Base-by-base conservation (phyloP, 1,284 basidiomycete genomes). In the Phellinidium pouzarii region DNA sequence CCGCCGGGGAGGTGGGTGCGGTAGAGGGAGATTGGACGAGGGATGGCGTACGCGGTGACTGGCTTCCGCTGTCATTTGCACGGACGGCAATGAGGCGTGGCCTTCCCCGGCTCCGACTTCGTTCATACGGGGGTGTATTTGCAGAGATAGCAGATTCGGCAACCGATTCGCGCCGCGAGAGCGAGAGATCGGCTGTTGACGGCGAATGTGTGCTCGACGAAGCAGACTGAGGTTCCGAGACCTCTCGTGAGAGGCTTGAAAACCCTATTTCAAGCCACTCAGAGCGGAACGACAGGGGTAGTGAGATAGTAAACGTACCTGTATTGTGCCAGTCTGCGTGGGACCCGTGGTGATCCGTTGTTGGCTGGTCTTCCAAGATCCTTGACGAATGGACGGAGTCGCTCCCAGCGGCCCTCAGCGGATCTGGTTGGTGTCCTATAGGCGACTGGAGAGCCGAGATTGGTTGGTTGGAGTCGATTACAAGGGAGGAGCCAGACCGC, bases 41-140 rank as follows among this genome's bases (percentile, higher is more conserved):
- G 17, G 54, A 56, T 19, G 50, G 50, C 34, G 54, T 27, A 19
- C 54, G 54, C 26, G n/a, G n/a, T n/a, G 50, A 56, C 36, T 36
- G 36, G 25, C 27, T 46, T n/a, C 38, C 45, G 43, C 22, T 44
- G 17, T 31, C 46, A 12, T 44, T 54, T 25, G 42, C 22, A 14
- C 25, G 42, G n/a, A 26, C 34, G 3, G 44, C 42, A 12, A 43
- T 46, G 11, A 19, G 7, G 14, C 50, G 50, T 23, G 50, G 20
- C 17, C 54, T 44, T 4, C 54, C 50, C 23, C 50, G 42, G 20
- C 44, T 57, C 52, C 11, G 56, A 53, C 11, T 60, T 19, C 25
- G 53, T 53, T 26, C 61, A 41, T 48, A 43, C 14, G 34, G 14
- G 23, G 53, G 27, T 7, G 31, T 9, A 43, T 36, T 25, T 19